Base-by-base conservation (phyloP, 352 stramenopile species). In the Globisporangium spinosum region DNA sequence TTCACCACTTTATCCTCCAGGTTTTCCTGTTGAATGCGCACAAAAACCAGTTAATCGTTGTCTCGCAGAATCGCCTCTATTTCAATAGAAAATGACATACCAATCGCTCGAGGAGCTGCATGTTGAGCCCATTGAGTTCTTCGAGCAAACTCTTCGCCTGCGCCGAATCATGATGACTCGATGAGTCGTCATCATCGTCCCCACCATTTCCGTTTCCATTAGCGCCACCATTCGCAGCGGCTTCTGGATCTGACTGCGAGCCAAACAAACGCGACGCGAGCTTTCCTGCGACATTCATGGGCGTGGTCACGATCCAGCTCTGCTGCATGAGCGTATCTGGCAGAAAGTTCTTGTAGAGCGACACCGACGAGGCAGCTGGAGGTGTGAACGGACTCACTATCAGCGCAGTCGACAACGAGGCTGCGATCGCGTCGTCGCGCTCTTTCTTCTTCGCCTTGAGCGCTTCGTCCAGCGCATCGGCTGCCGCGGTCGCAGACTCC, bases 121-220 rank as follows among this genome's bases (percentile, higher is more conserved):
- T 93, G 40, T 94, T 94, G 17, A 94, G 79, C 0, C 83, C 83
- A 68, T 94, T 94, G 9, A 94, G 76, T 60, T 94, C 86, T 64
- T 94, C 82, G 29, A 94, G 68, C 53, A 94, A 75, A 57, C 84
- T 94, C 29, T 84, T 89, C n/a, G 79, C 79, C 38, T 93, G 79
- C 9, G 70, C 62, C 23, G 59, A 60, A 32, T 78, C 77, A 13
- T 54, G 70, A 49, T 81, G 69, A 27, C 10, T 49, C 20, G 53
- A 51, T 32, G 63, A 23, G 1, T 65, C 29, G 3, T 66, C 43
- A 1, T 87, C 68, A 9, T 71, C 65, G 5, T 69, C 69, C 12
- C 55, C 40, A 12, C 27, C 40, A 29, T 62, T 54, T n/a, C 54
- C 35, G 5, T 29, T 40, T 22, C 29, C 66, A 32, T 43, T 3